These are phyloP conservation scores for Gnomoniopsis sp. DNA, from an alignment of 2,329 filamentous ascomycete species.

Conservation along the genomic window DNA sequence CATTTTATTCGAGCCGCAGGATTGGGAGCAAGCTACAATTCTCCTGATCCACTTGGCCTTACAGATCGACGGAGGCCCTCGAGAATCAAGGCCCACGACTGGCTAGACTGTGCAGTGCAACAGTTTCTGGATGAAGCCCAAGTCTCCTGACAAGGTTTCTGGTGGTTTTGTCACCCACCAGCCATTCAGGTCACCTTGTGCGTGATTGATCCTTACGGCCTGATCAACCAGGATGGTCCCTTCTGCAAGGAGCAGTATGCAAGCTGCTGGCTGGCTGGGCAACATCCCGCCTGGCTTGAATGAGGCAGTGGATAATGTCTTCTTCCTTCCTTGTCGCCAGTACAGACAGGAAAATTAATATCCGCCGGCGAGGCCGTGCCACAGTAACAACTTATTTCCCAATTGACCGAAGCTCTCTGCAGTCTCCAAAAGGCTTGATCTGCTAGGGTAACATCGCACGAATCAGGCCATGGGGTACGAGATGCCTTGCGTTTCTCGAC, in stretches of 20 bases:
- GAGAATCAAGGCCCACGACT: conserved; percentile 4
- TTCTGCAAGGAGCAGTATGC: too few relatives aligned
- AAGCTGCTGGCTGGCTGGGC: neutral
- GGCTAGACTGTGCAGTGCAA: conserved; percentile 9
- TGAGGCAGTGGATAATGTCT: neutral
- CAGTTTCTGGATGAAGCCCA: neutral
- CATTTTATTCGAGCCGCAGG: neutral
- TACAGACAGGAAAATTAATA: too few relatives aligned
- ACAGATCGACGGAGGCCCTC: conserved; percentile 9
- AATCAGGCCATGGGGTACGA: conserved; percentile 7
- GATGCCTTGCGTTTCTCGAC: neutral
- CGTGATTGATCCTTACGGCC: conserved; percentile 10
- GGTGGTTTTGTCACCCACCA: too few relatives aligned
- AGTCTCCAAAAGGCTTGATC: too few relatives aligned
- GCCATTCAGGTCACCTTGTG: too few relatives aligned
- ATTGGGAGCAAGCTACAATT: neutral
- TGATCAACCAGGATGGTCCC: conserved; percentile 15
- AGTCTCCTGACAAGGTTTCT: conserved; percentile 8
- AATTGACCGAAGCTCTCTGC: too few relatives aligned
- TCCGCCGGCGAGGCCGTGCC: too few relatives aligned
- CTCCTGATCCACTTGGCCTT: conserved; percentile 1
- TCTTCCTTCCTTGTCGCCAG: too few relatives aligned
- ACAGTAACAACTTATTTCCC: too few relatives aligned
- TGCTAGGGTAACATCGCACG: too few relatives aligned
- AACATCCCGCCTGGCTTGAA: neutral